phyloP scores from a whole-genome alignment of 768 basidiomycete species.

The Suillus weaverae region DNA sequence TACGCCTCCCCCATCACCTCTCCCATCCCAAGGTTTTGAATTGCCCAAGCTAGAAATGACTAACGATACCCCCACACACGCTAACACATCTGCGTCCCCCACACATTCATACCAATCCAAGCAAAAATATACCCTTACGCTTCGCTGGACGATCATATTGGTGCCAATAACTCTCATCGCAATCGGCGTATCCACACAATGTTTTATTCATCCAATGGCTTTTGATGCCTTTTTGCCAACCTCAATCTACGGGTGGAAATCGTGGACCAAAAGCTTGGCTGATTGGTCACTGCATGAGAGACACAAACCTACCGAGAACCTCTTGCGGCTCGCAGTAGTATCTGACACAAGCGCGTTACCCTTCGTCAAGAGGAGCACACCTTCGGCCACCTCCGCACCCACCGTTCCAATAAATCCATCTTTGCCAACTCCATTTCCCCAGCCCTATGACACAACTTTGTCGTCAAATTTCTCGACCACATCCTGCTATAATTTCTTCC shows the following conservation, averaged over 20 bases:
- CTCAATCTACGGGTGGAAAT: constrained; percentile 30
- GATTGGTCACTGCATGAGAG: constrained; percentile 46
- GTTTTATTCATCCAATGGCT: constrained; percentile 46
- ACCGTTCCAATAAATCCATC: constrained; percentile 37
- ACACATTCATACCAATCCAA: constrained; percentile 20
- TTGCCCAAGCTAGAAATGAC: neutral
- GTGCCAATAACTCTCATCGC: constrained; percentile 57
- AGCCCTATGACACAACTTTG: constrained; percentile 66
- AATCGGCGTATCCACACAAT: constrained; percentile 54
- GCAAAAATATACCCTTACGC: constrained; percentile 39
- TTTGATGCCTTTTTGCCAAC: constrained; percentile 41
- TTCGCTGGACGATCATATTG: constrained; percentile 51
- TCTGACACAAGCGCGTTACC: constrained; percentile 12
- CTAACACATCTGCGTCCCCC: constrained; percentile 4
- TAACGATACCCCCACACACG: constrained; percentile 8
- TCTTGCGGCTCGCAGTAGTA: constrained; percentile 7
- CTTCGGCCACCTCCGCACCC: constrained; percentile 22
- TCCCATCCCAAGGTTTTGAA: constrained; percentile 19
- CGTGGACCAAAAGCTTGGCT: constrained; percentile 26
- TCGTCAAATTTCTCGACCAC: constrained; percentile 64
- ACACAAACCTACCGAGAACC: constrained; percentile 27
- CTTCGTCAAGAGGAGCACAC: constrained; percentile 9
- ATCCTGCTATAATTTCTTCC: constrained; percentile 69
- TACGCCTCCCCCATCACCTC: constrained; percentile 45
- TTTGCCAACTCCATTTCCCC: constrained; percentile 77